A percentile compares a stretch with the other conserved stretches of the same genome.
Evolutionary conservation across 441 rosid species (phyloP).

Genomic region (Mallotus japonicus): DNA sequence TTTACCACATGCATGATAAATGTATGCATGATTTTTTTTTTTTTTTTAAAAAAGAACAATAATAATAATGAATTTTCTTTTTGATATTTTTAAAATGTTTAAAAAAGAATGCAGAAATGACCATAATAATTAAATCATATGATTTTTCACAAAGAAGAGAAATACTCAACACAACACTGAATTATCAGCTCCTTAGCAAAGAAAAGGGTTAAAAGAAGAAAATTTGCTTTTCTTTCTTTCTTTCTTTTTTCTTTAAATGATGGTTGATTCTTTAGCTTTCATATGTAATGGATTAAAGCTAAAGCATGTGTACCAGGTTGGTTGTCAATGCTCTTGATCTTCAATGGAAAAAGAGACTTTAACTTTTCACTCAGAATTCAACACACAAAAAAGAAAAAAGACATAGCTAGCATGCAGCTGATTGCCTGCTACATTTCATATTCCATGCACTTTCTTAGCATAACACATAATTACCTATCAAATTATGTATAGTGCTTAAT

Average conservation of each 20-base stretch:
- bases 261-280: constrained; percentile 1
- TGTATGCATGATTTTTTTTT: too few species aligned
- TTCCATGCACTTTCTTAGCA: not conserved
- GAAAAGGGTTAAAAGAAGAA: not conserved
- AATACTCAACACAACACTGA: too few species aligned
- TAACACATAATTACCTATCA: not conserved
- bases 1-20: too few species aligned
- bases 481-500: not conserved
- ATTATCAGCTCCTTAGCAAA: not conserved
- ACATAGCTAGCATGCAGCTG: not conserved
- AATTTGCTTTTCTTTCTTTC: not conserved
- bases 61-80: too few species aligned
- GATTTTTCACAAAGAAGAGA: too few species aligned
- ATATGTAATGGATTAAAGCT: constrained; percentile 6
- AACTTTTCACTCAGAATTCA: constrained; percentile 16
- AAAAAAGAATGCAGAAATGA: too few species aligned
- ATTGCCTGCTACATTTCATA: not conserved
- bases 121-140: too few species aligned
- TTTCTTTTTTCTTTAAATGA: constrained; percentile 12
- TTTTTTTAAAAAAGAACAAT: too few species aligned
- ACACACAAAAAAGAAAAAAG: not conserved
- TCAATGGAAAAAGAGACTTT: not conserved
- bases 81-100: too few species aligned
- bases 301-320: constrained; percentile 8
- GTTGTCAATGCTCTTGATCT: not conserved